phyloP scores from a whole-genome alignment of 1,284 basidiomycete genomes.

The Trichosporon faecale region DNA sequence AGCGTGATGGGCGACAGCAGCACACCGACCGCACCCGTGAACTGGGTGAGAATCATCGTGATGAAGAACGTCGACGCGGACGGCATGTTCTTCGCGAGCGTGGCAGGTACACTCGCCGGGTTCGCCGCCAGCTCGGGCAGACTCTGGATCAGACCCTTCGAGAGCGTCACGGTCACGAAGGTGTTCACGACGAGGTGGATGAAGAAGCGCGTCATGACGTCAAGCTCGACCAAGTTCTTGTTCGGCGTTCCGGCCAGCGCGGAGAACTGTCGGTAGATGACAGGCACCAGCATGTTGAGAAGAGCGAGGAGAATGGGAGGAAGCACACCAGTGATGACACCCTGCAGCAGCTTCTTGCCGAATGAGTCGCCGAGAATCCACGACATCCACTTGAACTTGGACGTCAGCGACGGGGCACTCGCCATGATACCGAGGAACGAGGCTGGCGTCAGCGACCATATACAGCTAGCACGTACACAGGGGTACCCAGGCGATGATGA shows the following conservation, averaged over 20 bases:
- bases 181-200: conserved; percentile 67
- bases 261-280: conserved; percentile 62
- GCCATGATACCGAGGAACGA: conserved; percentile 56
- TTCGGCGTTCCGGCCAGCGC: conserved; percentile 71
- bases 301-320: conserved; percentile 67
- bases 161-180: conserved; percentile 68
- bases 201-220: conserved; percentile 71
- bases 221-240: conserved; percentile 67
- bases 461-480: not conserved
- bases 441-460: not conserved
- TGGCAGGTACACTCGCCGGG: conserved; percentile 58
- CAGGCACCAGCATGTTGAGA: conserved; percentile 68
- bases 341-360: conserved; percentile 53
- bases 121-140: conserved; percentile 50
- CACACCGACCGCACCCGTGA: conserved; percentile 49
- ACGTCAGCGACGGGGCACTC: conserved; percentile 54
- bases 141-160: conserved; percentile 57
- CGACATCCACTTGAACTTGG: conserved; percentile 58
- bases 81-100: conserved; percentile 63
- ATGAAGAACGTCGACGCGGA: conserved; percentile 75
- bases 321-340: conserved; percentile 64
- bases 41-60: conserved; percentile 62
- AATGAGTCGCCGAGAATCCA: conserved; percentile 59
- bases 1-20: conserved; percentile 64
- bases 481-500: conserved; percentile 63